Evolutionary conservation across 2,329 filamentous ascomycete species (phyloP).

Genomic region (Ophiostoma sp.): DNA sequence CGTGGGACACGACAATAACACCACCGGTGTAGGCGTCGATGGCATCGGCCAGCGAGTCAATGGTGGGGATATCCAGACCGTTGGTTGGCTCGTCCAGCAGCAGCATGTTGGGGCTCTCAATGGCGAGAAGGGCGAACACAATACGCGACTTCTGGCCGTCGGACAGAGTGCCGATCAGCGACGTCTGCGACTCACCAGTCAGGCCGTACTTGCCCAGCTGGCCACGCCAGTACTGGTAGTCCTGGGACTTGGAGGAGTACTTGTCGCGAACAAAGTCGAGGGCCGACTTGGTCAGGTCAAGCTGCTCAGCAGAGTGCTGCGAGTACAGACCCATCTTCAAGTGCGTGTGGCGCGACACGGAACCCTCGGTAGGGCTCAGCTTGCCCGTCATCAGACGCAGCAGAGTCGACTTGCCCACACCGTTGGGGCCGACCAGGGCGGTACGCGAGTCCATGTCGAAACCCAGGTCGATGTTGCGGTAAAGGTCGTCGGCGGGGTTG

Average conservation of each 20-base stretch:
- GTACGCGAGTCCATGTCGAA: slow-evolving; percentile 99
- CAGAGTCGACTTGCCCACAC: slow-evolving; percentile 97
- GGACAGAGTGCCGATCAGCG: slow-evolving; percentile 94
- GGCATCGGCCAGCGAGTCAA: slow-evolving; percentile 93
- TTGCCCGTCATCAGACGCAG: slow-evolving; percentile 95
- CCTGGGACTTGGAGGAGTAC: slow-evolving; percentile 81
- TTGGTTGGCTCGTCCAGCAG: slow-evolving; percentile 98
- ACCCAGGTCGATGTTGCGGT: slow-evolving; percentile 94
- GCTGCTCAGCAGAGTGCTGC: slow-evolving; percentile 97
- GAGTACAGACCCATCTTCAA: slow-evolving; percentile 98
- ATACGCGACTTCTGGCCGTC: slow-evolving; percentile 98
- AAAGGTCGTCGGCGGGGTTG: slow-evolving; percentile 80
- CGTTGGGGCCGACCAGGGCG: slow-evolving; percentile 93
- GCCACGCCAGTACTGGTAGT: slow-evolving; percentile 99
- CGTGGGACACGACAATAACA: slow-evolving; percentile 97
- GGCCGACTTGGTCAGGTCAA: slow-evolving; percentile 95
- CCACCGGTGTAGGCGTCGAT: slow-evolving; percentile 95
- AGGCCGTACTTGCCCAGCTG: slow-evolving; percentile 94
- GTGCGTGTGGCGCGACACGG: slow-evolving; percentile 89
- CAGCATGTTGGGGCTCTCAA: slow-evolving; percentile 96
- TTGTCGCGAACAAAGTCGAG: slow-evolving; percentile 97
- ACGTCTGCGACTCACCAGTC: slow-evolving; percentile 87
- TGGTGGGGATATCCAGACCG: slow-evolving; percentile 97
- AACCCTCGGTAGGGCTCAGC: slow-evolving; percentile 75
- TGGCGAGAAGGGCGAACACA: slow-evolving; percentile 92